Base-by-base conservation (phyloP, 371 early-diverging fungal species). In the Mortierella sp. region DNA sequence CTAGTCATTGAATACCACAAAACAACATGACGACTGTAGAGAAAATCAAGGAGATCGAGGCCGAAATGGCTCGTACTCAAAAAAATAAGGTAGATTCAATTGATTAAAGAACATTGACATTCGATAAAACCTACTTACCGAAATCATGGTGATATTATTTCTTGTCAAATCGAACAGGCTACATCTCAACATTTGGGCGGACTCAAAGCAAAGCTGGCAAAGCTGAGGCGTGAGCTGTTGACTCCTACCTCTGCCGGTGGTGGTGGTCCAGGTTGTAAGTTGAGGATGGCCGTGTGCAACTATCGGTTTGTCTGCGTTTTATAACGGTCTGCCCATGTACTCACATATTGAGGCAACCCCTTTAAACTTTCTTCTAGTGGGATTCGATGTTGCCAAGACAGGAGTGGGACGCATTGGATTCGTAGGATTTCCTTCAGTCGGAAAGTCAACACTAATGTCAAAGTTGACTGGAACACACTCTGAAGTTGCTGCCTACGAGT, bases 161-260 rank as follows among this genome's bases (percentile, higher is more conserved):
- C 23, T 7, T 40, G 7, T 67, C 2, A 42, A 17, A 51, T 15
- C 15, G 26, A 13, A 64, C 71, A 80, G 81, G 97, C 97, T 72
- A 99, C 99, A 53, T 95, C 96, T 63, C 93, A 93, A 84, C 99
- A 99, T 85, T 86, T 99, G 84, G 99, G 99, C 85, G 89, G 95
- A 63, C 89, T 99, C 65, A 99, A 98, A 83, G 98, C 98, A 70
- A 99, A 99, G 86, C 88, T 99, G 66, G 99, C 99, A 64, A 99
- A 99, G 86, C 80, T 94, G 71, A 89, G 88, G 53, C 92, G 98
- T 86, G 99, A 99, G 86, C 90, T 99, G 51, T 84, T 99, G 45
- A 94, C 94, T 26, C 97, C 98, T 2, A 73, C 90, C 6, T 85
- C 92, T 58, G 91, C 93, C 49, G 92, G 96, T 57, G 98, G 95